Evolutionary conservation across 164 flowering plant species (phyloP), one percentile per base, ranked within the genome.

Genomic region (Stephania japonica): DNA sequence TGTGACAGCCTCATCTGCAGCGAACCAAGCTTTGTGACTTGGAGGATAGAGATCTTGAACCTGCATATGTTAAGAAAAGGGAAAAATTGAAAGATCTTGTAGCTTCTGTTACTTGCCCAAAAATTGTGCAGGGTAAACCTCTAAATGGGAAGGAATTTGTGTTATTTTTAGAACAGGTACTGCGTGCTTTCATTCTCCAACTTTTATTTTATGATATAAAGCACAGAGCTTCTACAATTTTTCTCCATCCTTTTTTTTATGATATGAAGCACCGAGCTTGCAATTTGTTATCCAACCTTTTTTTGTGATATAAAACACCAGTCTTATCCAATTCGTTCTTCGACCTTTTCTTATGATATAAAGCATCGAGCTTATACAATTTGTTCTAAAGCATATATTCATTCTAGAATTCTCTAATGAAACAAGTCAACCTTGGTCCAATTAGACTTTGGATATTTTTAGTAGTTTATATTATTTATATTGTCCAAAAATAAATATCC

Each of bases 1-100:
- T 80, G 19, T 53, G 75, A 76, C 94, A 96, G 98, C 99, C 99
- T 82, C 99, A 96, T 85, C 90, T 96, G 65, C 93, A 88, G 78
- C 88, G 99, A 64, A 96, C 99, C 73, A 91, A 87, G 85, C 99
- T 96, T 75, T 96, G 99, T 84, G 98, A 96, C 78, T 66, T 96
- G 91, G 87, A 87, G 79, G 99, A 96, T 78, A 82, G 73, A 49
- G 99, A 96, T 66, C 99, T 96, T 56, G 99, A 93, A 12, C 91
- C 88, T 16, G 23, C n/a, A 2, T 96, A 96, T 81, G 91, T 96
- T 53, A 74, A 83, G 78, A 93, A 77, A 79, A 84, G 94, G 81
- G 97, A 93, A 3, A 82, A 89, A 72, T 72, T 96, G 83, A 96
- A 96, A 85, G 74, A 86, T 70, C 81, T 96, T 78, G 97, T 96